Evolutionary conservation across 306 rosid genomes (phyloP), one percentile per base, ranked within the genome.

Genomic region (Dicorynia guianensis): DNA sequence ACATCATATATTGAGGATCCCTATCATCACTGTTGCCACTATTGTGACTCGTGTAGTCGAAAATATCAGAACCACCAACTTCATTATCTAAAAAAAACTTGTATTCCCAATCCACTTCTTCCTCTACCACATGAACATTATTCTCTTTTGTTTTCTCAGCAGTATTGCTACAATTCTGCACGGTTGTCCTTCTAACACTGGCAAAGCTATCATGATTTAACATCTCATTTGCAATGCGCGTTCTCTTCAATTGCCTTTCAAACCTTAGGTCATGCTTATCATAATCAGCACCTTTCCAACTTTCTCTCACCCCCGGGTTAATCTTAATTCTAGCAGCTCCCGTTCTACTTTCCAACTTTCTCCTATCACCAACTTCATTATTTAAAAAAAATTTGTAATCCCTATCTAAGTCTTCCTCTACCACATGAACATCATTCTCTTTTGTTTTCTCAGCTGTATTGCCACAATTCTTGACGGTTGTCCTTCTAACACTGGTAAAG

Each of bases 241-340:
- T 6, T 80, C 93, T 81, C 82, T 42, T 90, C 87, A 40, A 77
- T 54, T 86, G 72, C 78, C 90, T 90, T 50, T 20, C 67, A 19
- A 67, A 53, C 69, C 83, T 76, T 65, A 13, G n/a, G 71, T 56
- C 81, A 50, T 76, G 69, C 30, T 48, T 50, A 36, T n/a, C n/a
- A n/a, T 30, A 56, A 58, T 57, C 48, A 49, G 39, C 38, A 59
- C 63, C 48, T 72, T 34, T 47, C 18, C 0, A 42, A 44, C 17
- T 19, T 46, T 63, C 79, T 62, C 36, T 48, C 52, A 15, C 59
- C 66, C 8, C 74, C 13, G 2, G 47, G 17, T 38, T 13, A 56
- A 19, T 15, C 15, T 11, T 6, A 9, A 17, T 8, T 5, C 18
- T 14, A 40, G 0, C 43, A 5, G 30, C 3, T 42, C 63, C 36